Conservation (phyloP, 108 stramenopile genomes). For the Pseudonitzschia pungens region DNA sequence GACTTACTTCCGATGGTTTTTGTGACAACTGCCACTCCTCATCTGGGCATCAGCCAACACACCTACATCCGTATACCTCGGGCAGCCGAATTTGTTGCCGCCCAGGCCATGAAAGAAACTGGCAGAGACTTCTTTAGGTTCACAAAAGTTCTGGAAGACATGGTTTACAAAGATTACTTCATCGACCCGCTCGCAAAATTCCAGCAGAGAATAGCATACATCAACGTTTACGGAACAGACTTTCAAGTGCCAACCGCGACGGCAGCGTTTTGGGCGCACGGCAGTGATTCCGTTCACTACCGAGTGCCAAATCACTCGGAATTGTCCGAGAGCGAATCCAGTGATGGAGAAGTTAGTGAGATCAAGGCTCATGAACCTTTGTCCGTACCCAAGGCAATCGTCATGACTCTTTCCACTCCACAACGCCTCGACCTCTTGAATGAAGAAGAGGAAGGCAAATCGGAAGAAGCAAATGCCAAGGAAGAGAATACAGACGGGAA, state of each 20-base stretch:
- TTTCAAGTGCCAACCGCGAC: constrained; percentile 81
- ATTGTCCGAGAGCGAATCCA: not conserved
- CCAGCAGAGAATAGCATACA: constrained; percentile 76
- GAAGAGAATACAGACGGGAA: constrained; percentile 5
- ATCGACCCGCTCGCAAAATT: constrained; percentile 64
- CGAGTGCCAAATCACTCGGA: not conserved
- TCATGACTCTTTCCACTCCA: constrained; percentile 20
- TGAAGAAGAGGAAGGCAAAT: constrained; percentile 5
- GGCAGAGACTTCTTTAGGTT: constrained; percentile 70
- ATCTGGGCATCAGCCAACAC: constrained; percentile 66
- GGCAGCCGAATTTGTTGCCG: constrained; percentile 49
- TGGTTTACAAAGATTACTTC: constrained; percentile 47
- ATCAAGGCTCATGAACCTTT: constrained; percentile 16
- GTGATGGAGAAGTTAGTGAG: constrained; percentile 25
- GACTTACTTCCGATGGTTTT: constrained; percentile 52
- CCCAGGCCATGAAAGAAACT: constrained; percentile 46
- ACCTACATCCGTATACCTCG: constrained; percentile 72
- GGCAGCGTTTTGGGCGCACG: constrained; percentile 68
- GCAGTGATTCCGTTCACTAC: constrained; percentile 56
- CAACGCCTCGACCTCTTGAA: not conserved
- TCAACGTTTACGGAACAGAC: constrained; percentile 76
- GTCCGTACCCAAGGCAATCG: constrained; percentile 17
- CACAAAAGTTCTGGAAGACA: constrained; percentile 38
- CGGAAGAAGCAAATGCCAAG: not conserved
- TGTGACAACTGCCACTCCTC: constrained; percentile 77